phyloP scores from a whole-genome alignment of 2,329 filamentous ascomycete species.

The Clathrospora elynae region DNA sequence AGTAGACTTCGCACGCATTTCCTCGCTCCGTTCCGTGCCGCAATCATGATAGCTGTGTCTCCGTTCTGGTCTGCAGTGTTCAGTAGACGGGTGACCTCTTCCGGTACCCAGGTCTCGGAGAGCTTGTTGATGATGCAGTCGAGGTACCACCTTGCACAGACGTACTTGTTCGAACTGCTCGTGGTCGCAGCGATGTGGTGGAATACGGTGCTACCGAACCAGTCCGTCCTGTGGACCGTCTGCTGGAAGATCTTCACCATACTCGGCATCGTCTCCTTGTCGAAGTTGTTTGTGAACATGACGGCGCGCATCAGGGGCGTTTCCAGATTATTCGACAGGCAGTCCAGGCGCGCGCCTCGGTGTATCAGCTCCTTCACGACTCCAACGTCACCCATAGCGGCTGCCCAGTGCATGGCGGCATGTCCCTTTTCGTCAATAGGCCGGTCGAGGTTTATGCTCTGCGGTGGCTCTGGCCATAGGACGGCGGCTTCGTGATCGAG shows the following conservation, averaged over 20 bases:
- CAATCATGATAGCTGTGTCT: constrained; percentile 87
- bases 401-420: constrained; percentile 94
- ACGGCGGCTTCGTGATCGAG: constrained; percentile 77
- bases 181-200: constrained; percentile 93
- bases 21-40: constrained; percentile 84
- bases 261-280: constrained; percentile 86
- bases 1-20: constrained; percentile 70
- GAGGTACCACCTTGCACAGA: constrained; percentile 89
- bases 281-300: constrained; percentile 95
- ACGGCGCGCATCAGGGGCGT: constrained; percentile 94
- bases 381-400: constrained; percentile 93
- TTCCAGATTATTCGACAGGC: constrained; percentile 68
- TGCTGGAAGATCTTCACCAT: constrained; percentile 83
- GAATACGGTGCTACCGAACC: constrained; percentile 83
- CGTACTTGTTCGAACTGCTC: constrained; percentile 81
- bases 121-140: constrained; percentile 89
- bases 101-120: constrained; percentile 74
- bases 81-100: constrained; percentile 76
- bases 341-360: constrained; percentile 75
- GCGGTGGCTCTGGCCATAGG: constrained; percentile 74
- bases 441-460: constrained; percentile 85
- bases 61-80: constrained; percentile 84
- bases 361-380: constrained; percentile 86
- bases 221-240: constrained; percentile 80
- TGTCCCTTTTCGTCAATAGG: constrained; percentile 93